Conservation (phyloP, 2,329 filamentous ascomycete species). For the Beauveria scarabaeidicola region DNA sequence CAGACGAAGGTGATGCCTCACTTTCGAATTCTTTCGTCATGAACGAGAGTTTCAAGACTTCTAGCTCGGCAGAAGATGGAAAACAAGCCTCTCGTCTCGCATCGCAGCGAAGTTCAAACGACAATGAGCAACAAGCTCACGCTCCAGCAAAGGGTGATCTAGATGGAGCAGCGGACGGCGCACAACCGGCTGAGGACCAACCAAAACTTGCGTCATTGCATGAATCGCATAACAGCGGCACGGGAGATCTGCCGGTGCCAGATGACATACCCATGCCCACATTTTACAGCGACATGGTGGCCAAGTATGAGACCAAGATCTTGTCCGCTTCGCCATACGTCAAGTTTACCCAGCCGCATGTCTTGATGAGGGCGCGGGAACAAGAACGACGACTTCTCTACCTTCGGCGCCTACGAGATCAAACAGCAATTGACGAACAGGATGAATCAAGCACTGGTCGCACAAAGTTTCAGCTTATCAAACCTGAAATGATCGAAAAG, state of each 20-base stretch:
- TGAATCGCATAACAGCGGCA: constrained; percentile 34
- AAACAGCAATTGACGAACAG: constrained; percentile 52
- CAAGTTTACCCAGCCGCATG: constrained; percentile 86
- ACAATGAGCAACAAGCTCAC: constrained; percentile 30
- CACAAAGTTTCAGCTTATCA: constrained; percentile 80
- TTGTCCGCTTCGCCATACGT: constrained; percentile 94
- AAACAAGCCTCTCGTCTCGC: constrained; percentile 18
- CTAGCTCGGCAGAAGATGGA: constrained; percentile 23
- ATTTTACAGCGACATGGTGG: constrained; percentile 91
- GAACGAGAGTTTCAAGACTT: constrained; percentile 30
- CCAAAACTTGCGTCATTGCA: constrained; percentile 29
- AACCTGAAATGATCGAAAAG: constrained; percentile 88
- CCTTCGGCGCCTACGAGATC: constrained; percentile 73
- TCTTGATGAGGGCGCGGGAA: constrained; percentile 84
- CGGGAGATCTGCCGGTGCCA: constrained; percentile 51
- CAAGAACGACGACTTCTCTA: constrained; percentile 79
- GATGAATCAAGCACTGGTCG: constrained; percentile 52
- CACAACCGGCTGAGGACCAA: constrained; percentile 18
- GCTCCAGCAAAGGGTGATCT: constrained; percentile 21
- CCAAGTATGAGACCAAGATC: constrained; percentile 86
- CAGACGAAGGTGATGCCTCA: constrained; percentile 45
- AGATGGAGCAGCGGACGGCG: constrained; percentile 21
- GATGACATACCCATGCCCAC: constrained; percentile 80
- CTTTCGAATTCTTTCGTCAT: constrained; percentile 33
- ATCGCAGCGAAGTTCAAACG: constrained; percentile 26